A percentile compares a stretch with the other conserved stretches of the same genome.
phyloP scores from a whole-genome alignment of 1,284 basidiomycete genomes.

The Pyrrhoderma lamaoense region DNA sequence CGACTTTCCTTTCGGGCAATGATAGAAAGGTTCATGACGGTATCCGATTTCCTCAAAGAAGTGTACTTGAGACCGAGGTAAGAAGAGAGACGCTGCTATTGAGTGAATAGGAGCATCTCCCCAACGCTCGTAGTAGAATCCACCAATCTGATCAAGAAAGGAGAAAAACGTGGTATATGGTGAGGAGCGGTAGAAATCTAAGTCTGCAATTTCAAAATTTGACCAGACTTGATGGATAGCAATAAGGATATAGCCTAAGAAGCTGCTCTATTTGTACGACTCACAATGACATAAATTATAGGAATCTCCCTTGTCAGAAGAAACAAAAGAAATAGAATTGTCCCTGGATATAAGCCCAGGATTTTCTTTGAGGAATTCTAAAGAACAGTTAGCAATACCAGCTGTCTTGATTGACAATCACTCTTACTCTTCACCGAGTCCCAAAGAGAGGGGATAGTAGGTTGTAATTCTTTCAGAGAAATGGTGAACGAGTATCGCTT shows the following conservation, averaged over 20 bases:
- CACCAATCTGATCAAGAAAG: slow-evolving; percentile 61
- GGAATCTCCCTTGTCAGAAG: slow-evolving; percentile 50
- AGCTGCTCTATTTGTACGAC: slow-evolving; percentile 15
- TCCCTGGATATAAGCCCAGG: slow-evolving; percentile 57
- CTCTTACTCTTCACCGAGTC: slow-evolving; percentile 43
- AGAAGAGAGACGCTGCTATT: slow-evolving; percentile 63
- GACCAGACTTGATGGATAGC: slow-evolving; percentile 48
- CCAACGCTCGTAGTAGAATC: slow-evolving; percentile 78
- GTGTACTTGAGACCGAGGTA: slow-evolving; percentile 54
- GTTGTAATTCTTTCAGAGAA: slow-evolving; percentile 66
- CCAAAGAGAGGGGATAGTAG: slow-evolving; percentile 75
- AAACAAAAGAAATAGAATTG: slow-evolving; percentile 66
- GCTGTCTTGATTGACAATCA: not conserved
- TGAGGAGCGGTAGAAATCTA: slow-evolving; percentile 52
- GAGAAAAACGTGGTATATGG: slow-evolving; percentile 71
- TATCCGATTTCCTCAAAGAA: slow-evolving; percentile 63
- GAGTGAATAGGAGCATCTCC: slow-evolving; percentile 80
- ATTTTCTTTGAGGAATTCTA: slow-evolving; percentile 55
- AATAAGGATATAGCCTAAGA: slow-evolving; percentile 31
- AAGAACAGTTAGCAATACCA: slow-evolving; percentile 2
- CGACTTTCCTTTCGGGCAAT: slow-evolving; percentile 39
- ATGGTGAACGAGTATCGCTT: slow-evolving; percentile 60
- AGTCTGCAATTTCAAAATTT: slow-evolving; percentile 72
- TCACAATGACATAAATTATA: slow-evolving; percentile 75
- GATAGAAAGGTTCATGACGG: slow-evolving; percentile 42